Percentiles rank a stretch among this genome's conserved stretches.
Conservation (phyloP, 2,329 filamentous ascomycete genomes). For the Penicillium sp. region DNA sequence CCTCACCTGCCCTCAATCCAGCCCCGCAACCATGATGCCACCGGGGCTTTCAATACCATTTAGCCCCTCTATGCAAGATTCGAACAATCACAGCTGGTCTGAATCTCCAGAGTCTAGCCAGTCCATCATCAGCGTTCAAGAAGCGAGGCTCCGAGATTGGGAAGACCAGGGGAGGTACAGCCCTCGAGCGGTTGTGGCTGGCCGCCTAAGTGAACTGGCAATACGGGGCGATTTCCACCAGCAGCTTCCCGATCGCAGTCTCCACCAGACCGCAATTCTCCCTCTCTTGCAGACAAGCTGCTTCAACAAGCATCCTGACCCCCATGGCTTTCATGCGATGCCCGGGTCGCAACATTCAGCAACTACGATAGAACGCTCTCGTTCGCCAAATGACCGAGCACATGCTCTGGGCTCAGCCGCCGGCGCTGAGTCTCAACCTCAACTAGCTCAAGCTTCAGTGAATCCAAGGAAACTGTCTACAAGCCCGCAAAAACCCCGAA, state of each 20-base stretch:
- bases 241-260: slow-evolving; percentile 20
- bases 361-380: background rate
- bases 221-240: slow-evolving; percentile 39
- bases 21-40: slow-evolving; percentile 39
- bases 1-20: slow-evolving; percentile 30
- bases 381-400: background rate
- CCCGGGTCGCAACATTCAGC: slow-evolving; percentile 23
- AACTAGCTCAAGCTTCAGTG: slow-evolving; percentile 16
- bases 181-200: slow-evolving; percentile 45
- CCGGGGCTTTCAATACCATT: slow-evolving; percentile 30
- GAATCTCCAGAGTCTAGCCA: slow-evolving; percentile 39
- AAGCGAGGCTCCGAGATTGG: slow-evolving; percentile 37
- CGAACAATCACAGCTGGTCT: slow-evolving; percentile 34
- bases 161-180: slow-evolving; percentile 41
- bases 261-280: slow-evolving; percentile 16
- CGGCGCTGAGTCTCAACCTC: slow-evolving; percentile 10
- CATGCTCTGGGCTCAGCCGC: slow-evolving; percentile 15
- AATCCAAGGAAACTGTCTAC: slow-evolving; percentile 25
- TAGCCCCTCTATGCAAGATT: slow-evolving; percentile 41
- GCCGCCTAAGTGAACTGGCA: slow-evolving; percentile 46
- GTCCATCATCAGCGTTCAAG: slow-evolving; percentile 38
- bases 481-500: slow-evolving; percentile 32
- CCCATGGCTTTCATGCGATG: slow-evolving; percentile 25
- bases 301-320: slow-evolving; percentile 15
- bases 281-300: slow-evolving; percentile 22